Conservation (phyloP, 768 basidiomycete genomes). For the Chiua virens region DNA sequence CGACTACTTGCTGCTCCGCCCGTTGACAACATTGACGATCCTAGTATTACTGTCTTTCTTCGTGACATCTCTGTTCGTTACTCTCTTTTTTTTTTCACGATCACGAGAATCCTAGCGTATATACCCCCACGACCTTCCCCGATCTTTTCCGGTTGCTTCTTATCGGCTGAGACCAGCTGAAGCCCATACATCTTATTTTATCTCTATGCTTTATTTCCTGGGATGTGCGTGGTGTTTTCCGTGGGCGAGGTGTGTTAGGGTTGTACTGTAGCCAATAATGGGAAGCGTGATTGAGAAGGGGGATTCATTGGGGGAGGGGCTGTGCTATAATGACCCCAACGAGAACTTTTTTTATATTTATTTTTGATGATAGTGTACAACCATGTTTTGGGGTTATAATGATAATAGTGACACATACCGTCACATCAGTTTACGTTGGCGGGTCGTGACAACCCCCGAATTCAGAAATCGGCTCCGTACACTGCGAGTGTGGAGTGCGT, state of each 20-base stretch:
- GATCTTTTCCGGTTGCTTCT: background rate
- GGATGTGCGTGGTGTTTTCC: conserved; percentile 5
- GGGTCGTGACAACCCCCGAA: too few relatives aligned
- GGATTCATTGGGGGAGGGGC: background rate
- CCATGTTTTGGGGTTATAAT: too few relatives aligned
- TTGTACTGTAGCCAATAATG: conserved; percentile 13
- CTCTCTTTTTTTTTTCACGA: conserved; percentile 1
- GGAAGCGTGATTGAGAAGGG: conserved; percentile 6
- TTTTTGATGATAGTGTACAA: background rate
- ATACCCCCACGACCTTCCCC: conserved; percentile 1
- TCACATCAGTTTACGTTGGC: too few relatives aligned
- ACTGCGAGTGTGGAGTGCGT: too few relatives aligned
- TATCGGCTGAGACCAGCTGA: background rate
- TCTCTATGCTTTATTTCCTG: conserved; percentile 10
- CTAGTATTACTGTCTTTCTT: background rate
- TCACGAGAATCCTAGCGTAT: conserved; percentile 7
- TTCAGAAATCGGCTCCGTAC: too few relatives aligned
- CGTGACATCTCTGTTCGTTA: background rate
- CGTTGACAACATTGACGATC: background rate
- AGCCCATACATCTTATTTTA: conserved; percentile 16
- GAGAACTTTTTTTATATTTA: background rate
- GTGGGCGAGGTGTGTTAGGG: conserved; percentile 1
- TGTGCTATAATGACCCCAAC: conserved; percentile 4
- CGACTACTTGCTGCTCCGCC: conserved; percentile 7
- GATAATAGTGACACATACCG: too few relatives aligned